Evolutionary conservation across 2,329 filamentous ascomycete species (phyloP).

Genomic region (Fusarium globosum): DNA sequence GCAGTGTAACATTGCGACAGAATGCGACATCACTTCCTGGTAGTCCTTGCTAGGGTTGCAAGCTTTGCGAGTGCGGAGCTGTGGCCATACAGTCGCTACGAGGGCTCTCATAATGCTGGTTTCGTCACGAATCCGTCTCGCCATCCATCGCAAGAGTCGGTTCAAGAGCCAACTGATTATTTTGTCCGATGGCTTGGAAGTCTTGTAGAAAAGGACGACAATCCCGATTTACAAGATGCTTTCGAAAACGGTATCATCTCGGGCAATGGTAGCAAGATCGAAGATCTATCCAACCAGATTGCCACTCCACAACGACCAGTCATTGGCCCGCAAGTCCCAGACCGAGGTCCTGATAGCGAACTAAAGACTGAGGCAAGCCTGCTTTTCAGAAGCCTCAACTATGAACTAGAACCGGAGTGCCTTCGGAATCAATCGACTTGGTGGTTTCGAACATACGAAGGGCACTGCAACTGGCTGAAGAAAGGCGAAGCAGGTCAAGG

Average conservation of each 20-base stretch:
- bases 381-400: not conserved
- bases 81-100: not conserved
- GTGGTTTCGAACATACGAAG: not conserved
- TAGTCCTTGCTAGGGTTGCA: rapidly evolving
- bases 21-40: not conserved
- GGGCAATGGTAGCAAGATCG: rapidly evolving
- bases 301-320: rapidly evolving
- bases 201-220: rapidly evolving
- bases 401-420: not conserved
- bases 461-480: not conserved
- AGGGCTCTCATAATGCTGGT: not conserved
- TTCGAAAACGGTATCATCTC: not conserved
- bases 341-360: rapidly evolving
- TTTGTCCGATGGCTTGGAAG: not conserved
- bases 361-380: rapidly evolving
- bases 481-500: not conserved
- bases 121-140: not conserved
- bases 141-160: no score
- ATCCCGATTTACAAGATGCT: rapidly evolving
- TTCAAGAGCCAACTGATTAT: rapidly evolving
- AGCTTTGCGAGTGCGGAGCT: rapidly evolving
- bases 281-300: rapidly evolving
- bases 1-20: not conserved
- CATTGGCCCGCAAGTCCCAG: not conserved
- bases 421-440: rapidly evolving